A percentile compares a stretch with the other conserved stretches of the same genome.
These are phyloP conservation scores for Zasmidium cellare DNA, from an alignment of 2,329 filamentous ascomycete species.

Conservation along the genomic window DNA sequence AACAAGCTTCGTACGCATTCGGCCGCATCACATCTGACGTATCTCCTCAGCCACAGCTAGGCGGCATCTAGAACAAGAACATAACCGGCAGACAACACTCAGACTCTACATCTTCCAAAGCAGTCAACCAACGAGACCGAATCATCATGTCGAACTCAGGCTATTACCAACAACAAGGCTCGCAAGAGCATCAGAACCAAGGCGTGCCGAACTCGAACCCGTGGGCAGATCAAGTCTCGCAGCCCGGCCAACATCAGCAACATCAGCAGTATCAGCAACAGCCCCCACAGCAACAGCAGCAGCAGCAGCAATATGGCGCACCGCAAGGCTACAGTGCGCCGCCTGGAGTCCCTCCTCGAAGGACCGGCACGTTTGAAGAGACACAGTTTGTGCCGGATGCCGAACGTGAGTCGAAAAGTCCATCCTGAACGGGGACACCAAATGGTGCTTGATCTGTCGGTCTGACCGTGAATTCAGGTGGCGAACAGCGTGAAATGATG, in stretches of 20 bases:
- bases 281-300: slow-evolving; percentile 7
- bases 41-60: not conserved
- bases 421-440: too few relatives aligned
- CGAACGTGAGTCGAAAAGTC: slow-evolving; percentile 29
- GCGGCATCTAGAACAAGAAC: not conserved
- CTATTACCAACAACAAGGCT: slow-evolving; percentile 11
- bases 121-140: too few relatives aligned
- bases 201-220: slow-evolving; percentile 16
- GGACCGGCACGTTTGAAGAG: slow-evolving; percentile 34
- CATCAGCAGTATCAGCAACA: slow-evolving; percentile 12
- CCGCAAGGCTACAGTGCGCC: slow-evolving; percentile 11
- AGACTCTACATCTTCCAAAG: too few relatives aligned
- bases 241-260: slow-evolving; percentile 10
- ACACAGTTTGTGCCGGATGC: slow-evolving; percentile 40
- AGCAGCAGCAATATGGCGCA: not conserved
- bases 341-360: slow-evolving; percentile 19
- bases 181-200: slow-evolving; percentile 9
- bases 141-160: slow-evolving; percentile 16
- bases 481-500: slow-evolving; percentile 39
- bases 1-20: not conserved
- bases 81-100: not conserved
- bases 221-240: slow-evolving; percentile 19
- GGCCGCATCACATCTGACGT: not conserved
- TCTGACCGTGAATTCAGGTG: too few relatives aligned
- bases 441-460: too few relatives aligned